Evolutionary conservation across 768 basidiomycete genomes (phyloP).

Genomic region (Coprinopsis strossmayeri): DNA sequence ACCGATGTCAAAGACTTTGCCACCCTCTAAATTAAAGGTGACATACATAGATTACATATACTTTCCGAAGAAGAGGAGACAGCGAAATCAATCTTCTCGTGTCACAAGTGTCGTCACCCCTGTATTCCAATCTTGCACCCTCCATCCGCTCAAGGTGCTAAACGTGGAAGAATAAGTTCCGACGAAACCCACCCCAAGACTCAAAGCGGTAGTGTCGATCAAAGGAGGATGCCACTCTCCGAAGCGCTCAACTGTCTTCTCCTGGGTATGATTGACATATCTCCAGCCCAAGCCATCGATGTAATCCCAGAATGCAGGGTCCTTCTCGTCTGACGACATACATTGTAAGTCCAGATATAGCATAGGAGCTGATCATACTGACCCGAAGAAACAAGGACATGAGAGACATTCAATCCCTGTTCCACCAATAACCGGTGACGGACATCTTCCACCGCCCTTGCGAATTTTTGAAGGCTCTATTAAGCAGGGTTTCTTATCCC

Average conservation of each 20-base stretch:
- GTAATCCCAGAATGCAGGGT: slow-evolving; percentile 6
- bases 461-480: slow-evolving; percentile 2
- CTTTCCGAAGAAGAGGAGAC: background rate
- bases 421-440: slow-evolving; percentile 1
- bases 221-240: slow-evolving; percentile 4
- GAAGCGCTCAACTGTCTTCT: slow-evolving; percentile 1
- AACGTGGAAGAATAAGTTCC: slow-evolving; percentile 6
- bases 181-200: slow-evolving; percentile 5
- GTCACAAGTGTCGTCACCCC: slow-evolving; percentile 1
- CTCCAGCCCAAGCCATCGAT: slow-evolving; percentile 2
- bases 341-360: background rate
- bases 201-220: slow-evolving; percentile 5
- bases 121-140: slow-evolving; percentile 4
- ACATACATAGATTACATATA: no score
- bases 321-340: slow-evolving; percentile 2
- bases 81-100: background rate
- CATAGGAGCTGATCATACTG: background rate
- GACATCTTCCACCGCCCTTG: background rate
- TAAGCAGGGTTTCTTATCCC: slow-evolving; percentile 14
- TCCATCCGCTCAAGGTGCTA: slow-evolving; percentile 5
- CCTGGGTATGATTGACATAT: slow-evolving; percentile 1
- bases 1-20: no score
- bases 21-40: no score
- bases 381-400: slow-evolving; percentile 4
- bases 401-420: background rate